Conservation (phyloP, 2,329 filamentous ascomycete genomes). For the Shiraia sp. region DNA sequence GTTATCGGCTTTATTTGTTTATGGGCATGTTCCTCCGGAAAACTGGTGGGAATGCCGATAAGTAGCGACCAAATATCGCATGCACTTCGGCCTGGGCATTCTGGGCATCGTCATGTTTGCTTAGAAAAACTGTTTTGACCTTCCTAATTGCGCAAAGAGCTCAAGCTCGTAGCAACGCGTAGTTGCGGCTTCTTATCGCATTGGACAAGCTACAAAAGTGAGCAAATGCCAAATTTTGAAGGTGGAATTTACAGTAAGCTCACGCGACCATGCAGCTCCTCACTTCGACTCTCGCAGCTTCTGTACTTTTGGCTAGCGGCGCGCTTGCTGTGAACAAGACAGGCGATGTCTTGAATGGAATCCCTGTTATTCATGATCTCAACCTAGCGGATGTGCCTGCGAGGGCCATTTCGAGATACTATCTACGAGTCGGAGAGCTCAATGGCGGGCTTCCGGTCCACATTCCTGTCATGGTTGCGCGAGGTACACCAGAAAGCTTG, state of each 20-base stretch:
- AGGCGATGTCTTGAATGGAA: constrained; percentile 38
- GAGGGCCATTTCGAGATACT: constrained; percentile 43
- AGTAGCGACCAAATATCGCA: background rate
- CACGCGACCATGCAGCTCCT: constrained; percentile 30
- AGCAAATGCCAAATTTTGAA: background rate
- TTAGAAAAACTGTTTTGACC: constrained; percentile 21
- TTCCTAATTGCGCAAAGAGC: constrained; percentile 34
- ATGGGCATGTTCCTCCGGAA: too few species aligned
- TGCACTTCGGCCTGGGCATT: constrained; percentile 15
- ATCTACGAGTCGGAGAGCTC: constrained; percentile 43
- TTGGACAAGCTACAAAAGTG: constrained; percentile 12
- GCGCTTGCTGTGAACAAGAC: constrained; percentile 32
- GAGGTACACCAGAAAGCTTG: constrained; percentile 42
- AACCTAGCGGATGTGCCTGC: constrained; percentile 42
- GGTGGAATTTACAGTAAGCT: constrained; percentile 1
- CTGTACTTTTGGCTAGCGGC: constrained; percentile 20
- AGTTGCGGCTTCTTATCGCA: constrained; percentile 21
- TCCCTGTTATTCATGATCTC: constrained; percentile 38
- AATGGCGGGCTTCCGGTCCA: constrained; percentile 45
- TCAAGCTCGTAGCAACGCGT: constrained; percentile 6
- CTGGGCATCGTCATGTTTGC: constrained; percentile 36
- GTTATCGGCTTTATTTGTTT: too few species aligned
- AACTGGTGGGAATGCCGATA: too few species aligned
- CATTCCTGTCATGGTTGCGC: constrained; percentile 45
- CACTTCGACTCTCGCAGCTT: constrained; percentile 18